Evolutionary conservation across 2,329 filamentous ascomycete genomes (phyloP).

Genomic region (Neonectria coccinea): DNA sequence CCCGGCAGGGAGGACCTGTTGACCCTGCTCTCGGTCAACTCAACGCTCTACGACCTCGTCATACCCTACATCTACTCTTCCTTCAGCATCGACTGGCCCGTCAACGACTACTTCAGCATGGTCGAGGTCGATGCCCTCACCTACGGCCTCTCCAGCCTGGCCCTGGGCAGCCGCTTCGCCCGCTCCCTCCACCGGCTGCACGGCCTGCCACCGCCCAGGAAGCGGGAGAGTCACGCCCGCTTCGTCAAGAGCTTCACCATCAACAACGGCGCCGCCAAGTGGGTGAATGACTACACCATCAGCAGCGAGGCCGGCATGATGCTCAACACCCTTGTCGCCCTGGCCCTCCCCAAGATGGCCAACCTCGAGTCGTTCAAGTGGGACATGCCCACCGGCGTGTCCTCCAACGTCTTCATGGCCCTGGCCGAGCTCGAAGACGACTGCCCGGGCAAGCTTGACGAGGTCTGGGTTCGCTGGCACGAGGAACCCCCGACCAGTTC

Average conservation of each 20-base stretch:
- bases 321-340: slow-evolving; percentile 33
- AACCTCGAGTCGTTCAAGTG: slow-evolving; percentile 33
- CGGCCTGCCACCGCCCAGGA: slow-evolving; percentile 14
- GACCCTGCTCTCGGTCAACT: slow-evolving; percentile 24
- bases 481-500: slow-evolving; percentile 18
- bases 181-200: slow-evolving; percentile 28
- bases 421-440: slow-evolving; percentile 28
- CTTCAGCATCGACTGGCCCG: slow-evolving; percentile 31
- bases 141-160: slow-evolving; percentile 26
- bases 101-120: slow-evolving; percentile 10
- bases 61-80: slow-evolving; percentile 26
- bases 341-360: slow-evolving; percentile 31
- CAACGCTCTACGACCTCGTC: slow-evolving; percentile 27
- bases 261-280: slow-evolving; percentile 25
- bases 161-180: slow-evolving; percentile 27
- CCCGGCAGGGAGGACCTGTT: slow-evolving; percentile 23
- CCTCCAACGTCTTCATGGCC: slow-evolving; percentile 33
- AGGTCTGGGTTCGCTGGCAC: slow-evolving; percentile 33
- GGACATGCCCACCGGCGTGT: slow-evolving; percentile 33
- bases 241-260: slow-evolving; percentile 29
- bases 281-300: slow-evolving; percentile 27
- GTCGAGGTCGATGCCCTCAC: slow-evolving; percentile 29
- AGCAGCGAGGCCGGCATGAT: slow-evolving; percentile 27
- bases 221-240: slow-evolving; percentile 23
- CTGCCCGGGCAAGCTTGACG: slow-evolving; percentile 14